Percentiles rank a stretch among this genome's conserved stretches.
These are phyloP conservation scores for Fraxinus paxiana DNA, from an alignment of 305 asterid species.

Conservation along the genomic window DNA sequence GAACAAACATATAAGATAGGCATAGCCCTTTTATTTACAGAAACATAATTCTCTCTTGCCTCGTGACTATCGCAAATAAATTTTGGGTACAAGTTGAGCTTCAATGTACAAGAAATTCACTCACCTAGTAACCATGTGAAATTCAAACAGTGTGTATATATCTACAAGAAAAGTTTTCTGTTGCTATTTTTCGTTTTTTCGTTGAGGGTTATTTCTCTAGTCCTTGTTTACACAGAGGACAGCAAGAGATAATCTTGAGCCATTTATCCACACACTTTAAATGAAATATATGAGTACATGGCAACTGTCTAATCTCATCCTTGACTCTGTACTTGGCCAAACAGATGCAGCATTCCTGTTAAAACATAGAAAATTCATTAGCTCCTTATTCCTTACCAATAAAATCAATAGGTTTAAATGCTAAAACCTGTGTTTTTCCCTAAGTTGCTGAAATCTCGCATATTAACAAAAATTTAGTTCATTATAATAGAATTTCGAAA, in stretches of 20 bases:
- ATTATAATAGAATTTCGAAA: not conserved
- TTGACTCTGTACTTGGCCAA: slow-evolving; percentile 67
- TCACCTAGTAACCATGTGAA: slow-evolving; percentile 26
- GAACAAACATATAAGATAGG: not conserved
- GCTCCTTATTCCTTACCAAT: not conserved
- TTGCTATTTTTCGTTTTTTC: not conserved
- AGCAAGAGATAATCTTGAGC: slow-evolving; percentile 72
- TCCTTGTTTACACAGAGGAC: slow-evolving; percentile 63
- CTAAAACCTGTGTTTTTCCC: not conserved
- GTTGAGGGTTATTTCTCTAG: slow-evolving; percentile 35
- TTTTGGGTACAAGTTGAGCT: slow-evolving; percentile 29
- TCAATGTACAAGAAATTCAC: slow-evolving; percentile 28
- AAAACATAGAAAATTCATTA: not conserved
- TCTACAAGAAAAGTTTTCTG: slow-evolving; percentile 4
- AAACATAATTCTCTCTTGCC: not conserved
- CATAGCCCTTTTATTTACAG: not conserved
- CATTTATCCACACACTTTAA: slow-evolving; percentile 90
- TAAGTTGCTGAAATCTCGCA: not conserved
- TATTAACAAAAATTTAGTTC: not conserved
- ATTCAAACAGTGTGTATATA: slow-evolving; percentile 1
- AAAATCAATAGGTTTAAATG: not conserved
- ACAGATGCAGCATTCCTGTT: slow-evolving; percentile 89
- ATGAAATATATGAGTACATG: slow-evolving; percentile 79
- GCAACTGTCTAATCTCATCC: slow-evolving; percentile 76
- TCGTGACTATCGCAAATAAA: not conserved